These are phyloP conservation scores for Paecilomyces dactylethromorphus DNA, from an alignment of 2,329 filamentous ascomycete genomes.

Conservation along the genomic window DNA sequence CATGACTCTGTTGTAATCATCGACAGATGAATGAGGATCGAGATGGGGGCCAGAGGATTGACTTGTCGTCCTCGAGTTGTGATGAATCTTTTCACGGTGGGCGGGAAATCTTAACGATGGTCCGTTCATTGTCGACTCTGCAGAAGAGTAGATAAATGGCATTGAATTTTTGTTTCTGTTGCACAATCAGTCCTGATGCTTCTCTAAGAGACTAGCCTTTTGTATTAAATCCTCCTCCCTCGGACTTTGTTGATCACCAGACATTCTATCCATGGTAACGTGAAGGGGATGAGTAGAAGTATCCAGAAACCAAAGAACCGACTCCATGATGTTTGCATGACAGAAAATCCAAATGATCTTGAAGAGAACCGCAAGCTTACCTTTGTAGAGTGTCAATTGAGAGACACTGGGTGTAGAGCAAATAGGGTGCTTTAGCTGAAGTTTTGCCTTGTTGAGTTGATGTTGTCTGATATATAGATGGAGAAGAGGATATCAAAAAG, in stretches of 20 bases:
- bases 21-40: conserved; percentile 18
- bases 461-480: neutral
- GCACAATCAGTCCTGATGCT: neutral
- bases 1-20: conserved; percentile 34
- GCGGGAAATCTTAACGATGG: neutral
- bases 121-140: neutral
- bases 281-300: neutral
- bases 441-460: neutral
- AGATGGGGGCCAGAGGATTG: neutral
- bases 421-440: neutral
- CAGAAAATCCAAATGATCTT: neutral
- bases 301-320: neutral
- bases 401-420: neutral
- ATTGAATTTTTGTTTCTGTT: neutral
- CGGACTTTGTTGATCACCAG: neutral
- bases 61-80: neutral
- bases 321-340: neutral
- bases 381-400: neutral
- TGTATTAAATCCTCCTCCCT: neutral
- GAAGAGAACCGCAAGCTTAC: neutral
- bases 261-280: neutral
- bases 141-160: neutral
- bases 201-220: neutral
- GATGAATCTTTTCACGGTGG: neutral
- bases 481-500: neutral